A percentile compares a stretch with the other conserved stretches of the same genome.
Conservation (phyloP, 1,284 basidiomycete species). For the Serendipita sp. region DNA sequence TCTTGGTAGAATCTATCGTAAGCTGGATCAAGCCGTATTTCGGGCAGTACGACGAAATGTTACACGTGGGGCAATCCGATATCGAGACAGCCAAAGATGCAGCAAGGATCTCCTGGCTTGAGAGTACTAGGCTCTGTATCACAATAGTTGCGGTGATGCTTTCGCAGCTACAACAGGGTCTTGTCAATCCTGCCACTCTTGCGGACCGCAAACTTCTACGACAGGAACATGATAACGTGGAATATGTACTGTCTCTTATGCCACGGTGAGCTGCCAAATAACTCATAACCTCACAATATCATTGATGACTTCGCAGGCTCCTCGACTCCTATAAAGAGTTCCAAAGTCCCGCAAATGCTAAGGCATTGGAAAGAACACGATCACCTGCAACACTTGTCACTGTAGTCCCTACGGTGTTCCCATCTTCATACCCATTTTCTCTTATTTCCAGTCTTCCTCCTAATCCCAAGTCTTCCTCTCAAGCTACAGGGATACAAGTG, state of each 20-base stretch:
- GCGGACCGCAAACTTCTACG: constrained; percentile 46
- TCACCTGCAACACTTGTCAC: constrained; percentile 48
- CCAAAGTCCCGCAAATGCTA: constrained; percentile 48
- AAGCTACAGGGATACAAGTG: constrained; percentile 27
- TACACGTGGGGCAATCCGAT: constrained; percentile 43
- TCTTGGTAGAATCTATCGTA: constrained; percentile 78
- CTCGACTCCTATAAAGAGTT: constrained; percentile 82
- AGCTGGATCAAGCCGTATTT: constrained; percentile 93
- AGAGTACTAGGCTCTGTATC: constrained; percentile 72
- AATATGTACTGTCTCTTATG: constrained; percentile 73
- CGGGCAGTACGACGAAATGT: constrained; percentile 77
- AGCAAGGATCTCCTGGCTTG: constrained; percentile 78
- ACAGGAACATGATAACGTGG: constrained; percentile 89
- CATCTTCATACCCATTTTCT: constrained; percentile 86
- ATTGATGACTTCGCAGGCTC: constrained; percentile 33
- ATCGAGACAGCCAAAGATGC: constrained; percentile 51
- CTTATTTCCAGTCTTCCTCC: constrained; percentile 54
- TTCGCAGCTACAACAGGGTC: constrained; percentile 73
- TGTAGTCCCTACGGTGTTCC: constrained; percentile 71
- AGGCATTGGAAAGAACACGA: constrained; percentile 56
- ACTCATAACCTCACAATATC: constrained; percentile 8
- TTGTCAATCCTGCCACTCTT: constrained; percentile 53
- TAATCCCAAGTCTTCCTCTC: constrained; percentile 32
- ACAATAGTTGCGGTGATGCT: constrained; percentile 82
- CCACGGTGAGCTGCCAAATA: constrained; percentile 46